Evolutionary conservation across 768 basidiomycete genomes (phyloP).

Genomic region (Tricholoma matsutake): DNA sequence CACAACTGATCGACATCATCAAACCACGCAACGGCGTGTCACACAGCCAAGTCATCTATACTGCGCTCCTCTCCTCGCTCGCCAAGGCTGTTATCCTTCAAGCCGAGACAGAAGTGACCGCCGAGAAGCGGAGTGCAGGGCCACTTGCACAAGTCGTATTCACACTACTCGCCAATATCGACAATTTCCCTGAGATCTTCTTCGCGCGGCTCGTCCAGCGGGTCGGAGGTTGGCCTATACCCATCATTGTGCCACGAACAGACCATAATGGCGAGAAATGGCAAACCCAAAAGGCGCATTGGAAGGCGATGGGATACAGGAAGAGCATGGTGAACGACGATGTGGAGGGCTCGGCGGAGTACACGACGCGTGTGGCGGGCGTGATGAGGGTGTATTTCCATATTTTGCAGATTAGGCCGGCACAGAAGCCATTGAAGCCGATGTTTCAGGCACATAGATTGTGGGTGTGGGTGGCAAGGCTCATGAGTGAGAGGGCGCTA

Average conservation of each 20-base stretch:
- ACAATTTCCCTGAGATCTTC: constrained; percentile 71
- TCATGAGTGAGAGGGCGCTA: constrained; percentile 49
- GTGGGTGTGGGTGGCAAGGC: constrained; percentile 73
- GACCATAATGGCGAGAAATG: constrained; percentile 51
- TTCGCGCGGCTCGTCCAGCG: constrained; percentile 85
- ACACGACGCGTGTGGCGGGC: constrained; percentile 66
- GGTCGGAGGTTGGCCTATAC: constrained; percentile 86
- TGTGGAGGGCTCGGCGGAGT: constrained; percentile 59
- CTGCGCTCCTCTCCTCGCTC: constrained; percentile 81
- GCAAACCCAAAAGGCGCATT: constrained; percentile 34
- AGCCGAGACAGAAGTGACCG: constrained; percentile 90
- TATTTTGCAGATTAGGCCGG: constrained; percentile 49
- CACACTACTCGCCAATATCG: constrained; percentile 56
- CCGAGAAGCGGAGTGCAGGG: constrained; percentile 78
- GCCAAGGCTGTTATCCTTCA: constrained; percentile 86
- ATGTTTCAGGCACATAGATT: constrained; percentile 61
- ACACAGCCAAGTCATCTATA: constrained; percentile 50
- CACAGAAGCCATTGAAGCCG: constrained; percentile 39
- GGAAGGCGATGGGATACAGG: constrained; percentile 58
- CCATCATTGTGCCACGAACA: constrained; percentile 50
- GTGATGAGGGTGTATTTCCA: constrained; percentile 87
- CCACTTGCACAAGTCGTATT: constrained; percentile 80
- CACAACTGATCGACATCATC: constrained; percentile 36
- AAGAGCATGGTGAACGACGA: constrained; percentile 33
- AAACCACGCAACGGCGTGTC: constrained; percentile 25